Conservation (phyloP, 805 yeast species). For the Lachancea mirantina region DNA sequence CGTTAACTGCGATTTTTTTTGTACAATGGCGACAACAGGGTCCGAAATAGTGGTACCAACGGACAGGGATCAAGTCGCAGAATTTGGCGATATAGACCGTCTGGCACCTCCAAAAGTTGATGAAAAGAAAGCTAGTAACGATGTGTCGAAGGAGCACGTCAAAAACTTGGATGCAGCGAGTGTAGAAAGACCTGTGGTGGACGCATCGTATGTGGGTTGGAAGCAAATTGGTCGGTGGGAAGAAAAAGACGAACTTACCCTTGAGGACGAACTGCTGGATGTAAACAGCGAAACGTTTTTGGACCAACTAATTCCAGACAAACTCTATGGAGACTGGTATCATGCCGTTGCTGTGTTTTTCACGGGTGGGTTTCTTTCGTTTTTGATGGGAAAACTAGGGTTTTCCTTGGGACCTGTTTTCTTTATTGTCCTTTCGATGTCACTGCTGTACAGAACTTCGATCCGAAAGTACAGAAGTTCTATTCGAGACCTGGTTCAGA, state of each 20-base stretch:
- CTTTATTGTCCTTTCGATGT: constrained; percentile 53
- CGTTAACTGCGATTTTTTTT: constrained; percentile 4
- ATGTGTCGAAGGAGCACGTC: constrained; percentile 16
- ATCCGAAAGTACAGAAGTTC: constrained; percentile 68
- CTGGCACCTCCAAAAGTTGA: constrained; percentile 16
- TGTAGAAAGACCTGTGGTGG: constrained; percentile 18
- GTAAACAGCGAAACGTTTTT: constrained; percentile 64
- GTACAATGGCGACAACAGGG: constrained; percentile 10
- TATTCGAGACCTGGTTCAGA: constrained; percentile 73
- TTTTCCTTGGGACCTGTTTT: constrained; percentile 79
- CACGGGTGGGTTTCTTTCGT: constrained; percentile 63
- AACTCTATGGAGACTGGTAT: constrained; percentile 90
- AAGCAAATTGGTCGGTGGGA: constrained; percentile 88
- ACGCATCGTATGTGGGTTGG: constrained; percentile 84
- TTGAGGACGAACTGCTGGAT: constrained; percentile 67
- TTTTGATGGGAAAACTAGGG: constrained; percentile 69
- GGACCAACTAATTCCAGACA: constrained; percentile 69
- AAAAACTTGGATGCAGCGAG: constrained; percentile 11
- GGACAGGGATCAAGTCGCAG: constrained; percentile 14
- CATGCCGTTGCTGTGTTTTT: constrained; percentile 74
- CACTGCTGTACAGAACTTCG: constrained; percentile 74
- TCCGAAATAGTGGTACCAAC: constrained; percentile 10
- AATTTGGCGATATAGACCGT: constrained; percentile 14
- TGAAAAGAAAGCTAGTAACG: constrained; percentile 15
- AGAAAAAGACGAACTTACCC: constrained; percentile 53